A percentile compares a stretch with the other conserved stretches of the same genome.
Conservation (phyloP, 1,139 yeast species). For the Yamadazyma friedrichii region DNA sequence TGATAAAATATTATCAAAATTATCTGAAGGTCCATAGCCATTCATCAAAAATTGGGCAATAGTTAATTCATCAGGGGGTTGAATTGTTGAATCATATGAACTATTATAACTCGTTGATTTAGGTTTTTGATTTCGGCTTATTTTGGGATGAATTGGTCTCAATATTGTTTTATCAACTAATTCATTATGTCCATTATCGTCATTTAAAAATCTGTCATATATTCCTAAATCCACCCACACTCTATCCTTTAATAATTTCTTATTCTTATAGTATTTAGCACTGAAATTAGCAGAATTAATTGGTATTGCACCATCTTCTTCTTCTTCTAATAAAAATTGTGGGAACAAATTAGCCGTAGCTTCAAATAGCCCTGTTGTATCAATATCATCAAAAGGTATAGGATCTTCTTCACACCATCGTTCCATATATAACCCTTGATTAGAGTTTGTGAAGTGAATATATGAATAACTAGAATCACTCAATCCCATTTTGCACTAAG, state of each 20-base stretch:
- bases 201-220: conserved; percentile 25
- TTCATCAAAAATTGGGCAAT: conserved; percentile 39
- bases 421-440: conserved; percentile 43
- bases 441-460: conserved; percentile 37
- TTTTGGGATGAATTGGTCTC: conserved; percentile 20
- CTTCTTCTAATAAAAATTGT: conserved; percentile 37
- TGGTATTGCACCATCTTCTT: conserved; percentile 42
- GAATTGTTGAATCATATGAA: not conserved
- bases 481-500: not conserved
- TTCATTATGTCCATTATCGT: conserved; percentile 16
- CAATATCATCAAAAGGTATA: conserved; percentile 43
- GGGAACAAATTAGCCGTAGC: conserved; percentile 39
- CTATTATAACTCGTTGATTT: conserved; percentile 7
- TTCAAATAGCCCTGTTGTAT: conserved; percentile 36
- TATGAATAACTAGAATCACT: conserved; percentile 23
- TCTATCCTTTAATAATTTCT: conserved; percentile 28
- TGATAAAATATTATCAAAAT: conserved; percentile 15
- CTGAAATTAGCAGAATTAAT: conserved; percentile 38
- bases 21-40: conserved; percentile 26
- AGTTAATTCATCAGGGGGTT: conserved; percentile 13
- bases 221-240: conserved; percentile 38
- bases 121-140: conserved; percentile 12
- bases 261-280: conserved; percentile 37
- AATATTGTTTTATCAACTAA: conserved; percentile 33
- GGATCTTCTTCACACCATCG: conserved; percentile 41